Conservation (phyloP, 2,329 filamentous ascomycete genomes). For the Fusarium sp. region DNA sequence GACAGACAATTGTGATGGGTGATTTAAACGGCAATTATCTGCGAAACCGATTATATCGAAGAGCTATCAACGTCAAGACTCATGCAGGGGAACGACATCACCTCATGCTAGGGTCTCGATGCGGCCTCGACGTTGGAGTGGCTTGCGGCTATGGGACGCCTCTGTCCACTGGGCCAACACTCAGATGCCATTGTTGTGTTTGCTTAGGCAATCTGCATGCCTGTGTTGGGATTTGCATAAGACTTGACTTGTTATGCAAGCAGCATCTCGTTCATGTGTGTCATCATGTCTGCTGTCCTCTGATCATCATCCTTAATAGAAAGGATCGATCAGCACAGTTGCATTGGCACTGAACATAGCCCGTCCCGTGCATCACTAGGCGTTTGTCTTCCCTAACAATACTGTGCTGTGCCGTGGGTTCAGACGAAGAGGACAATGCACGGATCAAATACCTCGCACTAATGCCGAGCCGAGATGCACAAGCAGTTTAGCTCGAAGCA, state of each 20-base stretch:
- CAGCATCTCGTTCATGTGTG: too few relatives aligned
- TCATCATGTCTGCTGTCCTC: too few relatives aligned
- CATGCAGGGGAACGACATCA: conserved; percentile 2
- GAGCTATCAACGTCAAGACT: background rate
- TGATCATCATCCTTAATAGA: too few relatives aligned
- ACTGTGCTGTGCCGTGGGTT: background rate
- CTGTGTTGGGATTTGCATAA: background rate
- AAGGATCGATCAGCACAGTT: too few relatives aligned
- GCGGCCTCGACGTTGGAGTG: conserved; percentile 21
- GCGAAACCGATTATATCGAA: too few relatives aligned
- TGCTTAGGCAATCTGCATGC: background rate
- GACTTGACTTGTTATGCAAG: too few relatives aligned
- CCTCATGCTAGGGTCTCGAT: conserved; percentile 28
- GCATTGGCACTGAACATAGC: background rate
- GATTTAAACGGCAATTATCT: too few relatives aligned
- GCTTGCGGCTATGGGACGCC: conserved; percentile 35
- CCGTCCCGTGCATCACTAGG: background rate
- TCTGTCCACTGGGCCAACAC: background rate
- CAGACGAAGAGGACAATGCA: background rate
- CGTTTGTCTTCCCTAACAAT: too few relatives aligned
- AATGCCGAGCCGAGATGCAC: background rate
- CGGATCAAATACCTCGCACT: conserved; percentile 2
- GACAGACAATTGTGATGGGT: too few relatives aligned
- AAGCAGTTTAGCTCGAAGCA: conserved; percentile 21
- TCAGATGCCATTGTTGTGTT: conserved; percentile 12